Evolutionary conservation across 208 protist genomes (phyloP).

Genomic region (Leishmania braziliensis): DNA sequence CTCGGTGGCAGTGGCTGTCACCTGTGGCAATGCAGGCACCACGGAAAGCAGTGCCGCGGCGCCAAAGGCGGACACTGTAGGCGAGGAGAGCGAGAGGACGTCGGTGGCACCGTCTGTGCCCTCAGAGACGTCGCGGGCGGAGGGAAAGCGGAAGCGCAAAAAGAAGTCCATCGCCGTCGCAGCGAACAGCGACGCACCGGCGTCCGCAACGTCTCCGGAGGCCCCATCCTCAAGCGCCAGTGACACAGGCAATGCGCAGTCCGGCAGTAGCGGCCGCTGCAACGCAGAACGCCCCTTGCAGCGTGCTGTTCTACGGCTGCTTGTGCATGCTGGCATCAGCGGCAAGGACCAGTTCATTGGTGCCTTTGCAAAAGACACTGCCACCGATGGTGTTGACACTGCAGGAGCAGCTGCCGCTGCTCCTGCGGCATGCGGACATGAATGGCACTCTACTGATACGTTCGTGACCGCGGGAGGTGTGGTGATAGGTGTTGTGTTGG

Average conservation of each 20-base stretch:
- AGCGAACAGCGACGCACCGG: neutral
- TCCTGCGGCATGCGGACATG: neutral
- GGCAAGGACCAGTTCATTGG: constrained; percentile 2
- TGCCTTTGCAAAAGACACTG: constrained; percentile 1
- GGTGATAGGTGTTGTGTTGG: constrained; percentile 22
- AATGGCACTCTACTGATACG: constrained; percentile 13
- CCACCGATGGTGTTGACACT: neutral
- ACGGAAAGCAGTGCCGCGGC: neutral
- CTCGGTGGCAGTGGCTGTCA: neutral
- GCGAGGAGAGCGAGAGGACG: neutral
- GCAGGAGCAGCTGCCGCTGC: neutral
- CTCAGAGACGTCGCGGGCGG: neutral
- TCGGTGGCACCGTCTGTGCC: neutral
- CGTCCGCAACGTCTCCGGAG: neutral
- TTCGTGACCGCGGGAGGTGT: constrained; percentile 15
- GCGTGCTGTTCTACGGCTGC: constrained; percentile 23
- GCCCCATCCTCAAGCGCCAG: neutral
- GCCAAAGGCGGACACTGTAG: neutral
- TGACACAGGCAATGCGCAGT: neutral
- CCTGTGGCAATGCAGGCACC: neutral
- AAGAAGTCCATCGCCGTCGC: constrained; percentile 9
- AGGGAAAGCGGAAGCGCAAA: constrained; percentile 22
- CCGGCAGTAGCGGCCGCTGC: neutral
- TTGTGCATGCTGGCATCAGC: constrained; percentile 19
- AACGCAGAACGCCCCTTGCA: constrained; percentile 11